Evolutionary conservation across 768 basidiomycete genomes (phyloP), one percentile per base, ranked within the genome.

Genomic region (Sarcodon sp.): DNA sequence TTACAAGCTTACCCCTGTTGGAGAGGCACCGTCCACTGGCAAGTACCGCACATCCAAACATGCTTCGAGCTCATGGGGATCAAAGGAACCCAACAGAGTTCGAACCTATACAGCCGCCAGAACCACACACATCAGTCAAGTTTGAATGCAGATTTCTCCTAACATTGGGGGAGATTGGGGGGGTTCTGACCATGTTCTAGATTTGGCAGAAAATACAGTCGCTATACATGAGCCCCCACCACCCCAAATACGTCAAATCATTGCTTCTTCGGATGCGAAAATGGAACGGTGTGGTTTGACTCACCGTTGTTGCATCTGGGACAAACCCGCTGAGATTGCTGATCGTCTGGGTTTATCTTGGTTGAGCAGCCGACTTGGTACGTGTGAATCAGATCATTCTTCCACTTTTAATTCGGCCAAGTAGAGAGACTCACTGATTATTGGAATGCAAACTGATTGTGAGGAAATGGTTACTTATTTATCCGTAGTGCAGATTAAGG

Each of bases 41-140:
- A 88, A 50, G 80, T 83, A 18, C 68, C 69, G 61, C 85, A 88
- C 49, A 80, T 58, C 80, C 84, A 86, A 45, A 87, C 64, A 47
- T 73, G 75, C 47, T 73, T 73, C 44, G 72, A 72, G 18, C 62
- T 71, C 55, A 86, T 65, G 1, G 85, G 85, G 38, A 87, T 61
- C 48, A 88, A 63, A 18, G 81, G 85, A 11, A 88, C 69, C 61
- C 76, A 83, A 66, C 80, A 87, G 41, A 88, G 59, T 61, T 85
- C 81, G 58, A 88, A 82, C 21, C 21, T 27, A 27, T 27, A 27
- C 21, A 4, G 21, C 21, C 21, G 21, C 21, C 21, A 27, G 21
- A 27, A 27, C 21, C 21, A 27, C 21, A 27, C 21, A 27, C 21
- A 85, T 83, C 15, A 8, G 39, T 41, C 39, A 16, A 16, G 16